Evolutionary conservation across 2,329 filamentous ascomycete genomes (phyloP).

Genomic region (Aureobasidium zeae): DNA sequence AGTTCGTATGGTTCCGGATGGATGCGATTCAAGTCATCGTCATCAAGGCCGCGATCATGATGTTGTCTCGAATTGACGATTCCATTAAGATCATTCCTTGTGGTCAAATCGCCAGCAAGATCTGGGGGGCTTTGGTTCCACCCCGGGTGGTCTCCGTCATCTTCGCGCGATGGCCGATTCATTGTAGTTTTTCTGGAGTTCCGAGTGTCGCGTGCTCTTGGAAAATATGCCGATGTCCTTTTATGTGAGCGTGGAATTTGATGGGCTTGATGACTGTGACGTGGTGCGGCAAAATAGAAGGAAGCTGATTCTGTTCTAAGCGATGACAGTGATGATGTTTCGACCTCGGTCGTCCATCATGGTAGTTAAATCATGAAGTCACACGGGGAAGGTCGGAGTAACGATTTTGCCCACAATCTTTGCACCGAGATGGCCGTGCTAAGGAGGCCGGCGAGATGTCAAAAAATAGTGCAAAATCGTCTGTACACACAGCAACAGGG

Average conservation of each 20-base stretch:
- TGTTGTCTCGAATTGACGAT: conserved; percentile 50
- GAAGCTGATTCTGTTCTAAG: not conserved
- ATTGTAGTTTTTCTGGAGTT: conserved; percentile 31
- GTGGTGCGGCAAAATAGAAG: not conserved
- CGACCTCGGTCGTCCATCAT: conserved; percentile 14
- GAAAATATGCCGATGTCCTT: too few species aligned
- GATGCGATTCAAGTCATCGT: conserved; percentile 23
- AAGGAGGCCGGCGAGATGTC: too few species aligned
- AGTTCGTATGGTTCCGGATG: conserved; percentile 19
- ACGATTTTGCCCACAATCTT: not conserved
- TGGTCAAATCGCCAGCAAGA: conserved; percentile 52
- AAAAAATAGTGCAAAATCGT: too few species aligned
- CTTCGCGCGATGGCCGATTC: conserved; percentile 57
- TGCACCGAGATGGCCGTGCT: too few species aligned
- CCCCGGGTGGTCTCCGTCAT: conserved; percentile 40
- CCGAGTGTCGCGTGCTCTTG: conserved; percentile 11
- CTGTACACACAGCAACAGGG: too few species aligned
- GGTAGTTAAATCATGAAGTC: conserved; percentile 8
- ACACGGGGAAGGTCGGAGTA: conserved; percentile 6
- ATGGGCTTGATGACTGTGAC: not conserved
- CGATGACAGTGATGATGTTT: not conserved
- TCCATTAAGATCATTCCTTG: conserved; percentile 52
- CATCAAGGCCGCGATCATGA: conserved; percentile 34
- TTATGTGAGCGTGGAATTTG: not conserved
- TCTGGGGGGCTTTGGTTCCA: conserved; percentile 55